Evolutionary conservation across 2,329 filamentous ascomycete species (phyloP).

Genomic region (Ascochyta pisi): DNA sequence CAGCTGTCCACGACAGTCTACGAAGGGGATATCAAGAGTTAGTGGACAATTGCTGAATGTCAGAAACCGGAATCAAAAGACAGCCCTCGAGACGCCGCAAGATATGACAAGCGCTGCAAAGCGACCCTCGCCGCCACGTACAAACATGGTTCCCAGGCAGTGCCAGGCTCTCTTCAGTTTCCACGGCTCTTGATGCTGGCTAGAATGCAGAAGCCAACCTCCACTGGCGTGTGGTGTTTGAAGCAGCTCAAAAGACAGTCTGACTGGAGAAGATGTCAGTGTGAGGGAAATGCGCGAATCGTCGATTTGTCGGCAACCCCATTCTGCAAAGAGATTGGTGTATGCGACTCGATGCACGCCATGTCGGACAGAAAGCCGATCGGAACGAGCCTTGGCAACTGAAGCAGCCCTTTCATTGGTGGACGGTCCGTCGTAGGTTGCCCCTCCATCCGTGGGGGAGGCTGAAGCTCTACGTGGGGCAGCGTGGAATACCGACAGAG

Average conservation of each 20-base stretch:
- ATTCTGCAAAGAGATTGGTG: conserved; percentile 13
- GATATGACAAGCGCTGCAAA: too few relatives aligned
- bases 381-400: conserved; percentile 1
- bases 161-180: background rate
- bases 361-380: conserved; percentile 15
- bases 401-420: background rate
- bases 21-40: too few relatives aligned
- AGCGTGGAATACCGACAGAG: background rate
- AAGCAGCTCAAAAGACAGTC: background rate
- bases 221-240: too few relatives aligned
- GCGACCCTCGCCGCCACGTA: too few relatives aligned
- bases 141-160: background rate
- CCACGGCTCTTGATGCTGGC: too few relatives aligned
- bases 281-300: background rate
- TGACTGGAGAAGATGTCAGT: background rate
- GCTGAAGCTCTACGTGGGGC: conserved; percentile 18
- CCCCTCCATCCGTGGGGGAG: conserved; percentile 14
- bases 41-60: background rate
- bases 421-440: conserved; percentile 7
- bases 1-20: background rate
- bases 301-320: conserved; percentile 15
- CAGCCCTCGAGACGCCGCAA: background rate
- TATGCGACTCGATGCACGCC: conserved; percentile 2
- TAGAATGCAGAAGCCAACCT: too few relatives aligned
- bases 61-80: background rate